These are phyloP conservation scores for Poronia punctata DNA, from an alignment of 495 filamentous ascomycete species.

Conservation along the genomic window DNA sequence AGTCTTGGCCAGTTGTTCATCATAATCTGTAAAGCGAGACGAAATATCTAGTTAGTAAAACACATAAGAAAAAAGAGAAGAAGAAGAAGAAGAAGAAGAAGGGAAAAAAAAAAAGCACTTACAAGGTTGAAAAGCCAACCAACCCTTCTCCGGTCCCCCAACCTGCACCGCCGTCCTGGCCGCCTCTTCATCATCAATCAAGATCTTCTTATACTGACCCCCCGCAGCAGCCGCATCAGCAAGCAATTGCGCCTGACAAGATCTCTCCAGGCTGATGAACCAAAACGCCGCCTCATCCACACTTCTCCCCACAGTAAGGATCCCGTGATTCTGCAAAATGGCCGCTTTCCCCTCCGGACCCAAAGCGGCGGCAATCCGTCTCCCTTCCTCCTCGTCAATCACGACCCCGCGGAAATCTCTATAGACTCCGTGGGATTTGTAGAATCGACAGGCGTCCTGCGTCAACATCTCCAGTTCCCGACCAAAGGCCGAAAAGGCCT, in stretches of 20 bases:
- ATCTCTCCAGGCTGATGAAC: constrained; percentile 58
- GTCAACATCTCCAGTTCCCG: constrained; percentile 43
- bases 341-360: constrained; percentile 56
- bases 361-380: constrained; percentile 50
- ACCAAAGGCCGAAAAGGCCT: constrained; percentile 44
- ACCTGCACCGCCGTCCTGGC: constrained; percentile 33
- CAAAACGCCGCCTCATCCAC: constrained; percentile 65
- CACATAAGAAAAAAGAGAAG: background rate
- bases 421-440: constrained; percentile 40
- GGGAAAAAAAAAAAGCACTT: constrained; percentile 2
- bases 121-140: constrained; percentile 43
- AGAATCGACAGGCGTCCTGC: constrained; percentile 48
- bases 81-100: background rate
- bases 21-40: background rate
- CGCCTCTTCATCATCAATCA: constrained; percentile 46
- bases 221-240: constrained; percentile 57
- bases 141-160: constrained; percentile 36
- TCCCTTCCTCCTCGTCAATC: constrained; percentile 55
- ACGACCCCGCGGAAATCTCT: constrained; percentile 37
- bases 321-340: constrained; percentile 63
- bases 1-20: constrained; percentile 41
- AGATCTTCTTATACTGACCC: constrained; percentile 50
- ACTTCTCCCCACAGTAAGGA: constrained; percentile 55
- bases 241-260: constrained; percentile 59
- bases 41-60: background rate